Evolutionary conservation across 1,284 basidiomycete species (phyloP).

Genomic region (Heterobasidion irregulare): DNA sequence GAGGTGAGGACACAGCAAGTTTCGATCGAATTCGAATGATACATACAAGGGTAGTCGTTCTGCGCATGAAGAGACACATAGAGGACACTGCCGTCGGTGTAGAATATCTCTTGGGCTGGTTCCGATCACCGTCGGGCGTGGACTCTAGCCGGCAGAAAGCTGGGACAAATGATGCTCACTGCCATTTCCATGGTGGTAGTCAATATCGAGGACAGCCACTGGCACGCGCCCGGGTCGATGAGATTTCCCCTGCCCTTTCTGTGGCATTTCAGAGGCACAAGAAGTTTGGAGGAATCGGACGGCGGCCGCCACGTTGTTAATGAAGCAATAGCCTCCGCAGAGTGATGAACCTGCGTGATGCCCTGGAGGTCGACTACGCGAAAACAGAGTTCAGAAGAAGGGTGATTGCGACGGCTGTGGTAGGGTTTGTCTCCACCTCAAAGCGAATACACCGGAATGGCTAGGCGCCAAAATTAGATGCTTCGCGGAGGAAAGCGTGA

Average conservation of each 20-base stretch:
- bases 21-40: background rate
- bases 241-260: background rate
- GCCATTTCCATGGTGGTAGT: constrained; percentile 33
- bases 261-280: background rate
- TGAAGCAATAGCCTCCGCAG: constrained; percentile 29
- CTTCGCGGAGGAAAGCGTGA: constrained; percentile 20
- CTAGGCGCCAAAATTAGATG: constrained; percentile 6
- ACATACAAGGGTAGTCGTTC: constrained; percentile 28
- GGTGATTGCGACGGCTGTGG: background rate
- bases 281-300: constrained; percentile 19
- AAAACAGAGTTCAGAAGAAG: background rate
- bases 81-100: constrained; percentile 22
- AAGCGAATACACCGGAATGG: constrained; percentile 18
- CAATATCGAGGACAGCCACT: constrained; percentile 29
- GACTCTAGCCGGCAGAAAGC: too few species aligned
- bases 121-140: background rate
- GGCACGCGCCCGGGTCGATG: background rate
- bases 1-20: background rate
- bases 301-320: constrained; percentile 27
- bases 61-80: constrained; percentile 27
- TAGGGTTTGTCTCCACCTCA: constrained; percentile 15
- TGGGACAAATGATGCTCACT: constrained; percentile 12
- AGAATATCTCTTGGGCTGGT: constrained; percentile 26
- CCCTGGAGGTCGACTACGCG: constrained; percentile 23
- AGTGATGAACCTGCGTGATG: constrained; percentile 24